These are phyloP conservation scores for Xerophyta viscosa DNA, from an alignment of 106 monocot species.

Conservation along the genomic window DNA sequence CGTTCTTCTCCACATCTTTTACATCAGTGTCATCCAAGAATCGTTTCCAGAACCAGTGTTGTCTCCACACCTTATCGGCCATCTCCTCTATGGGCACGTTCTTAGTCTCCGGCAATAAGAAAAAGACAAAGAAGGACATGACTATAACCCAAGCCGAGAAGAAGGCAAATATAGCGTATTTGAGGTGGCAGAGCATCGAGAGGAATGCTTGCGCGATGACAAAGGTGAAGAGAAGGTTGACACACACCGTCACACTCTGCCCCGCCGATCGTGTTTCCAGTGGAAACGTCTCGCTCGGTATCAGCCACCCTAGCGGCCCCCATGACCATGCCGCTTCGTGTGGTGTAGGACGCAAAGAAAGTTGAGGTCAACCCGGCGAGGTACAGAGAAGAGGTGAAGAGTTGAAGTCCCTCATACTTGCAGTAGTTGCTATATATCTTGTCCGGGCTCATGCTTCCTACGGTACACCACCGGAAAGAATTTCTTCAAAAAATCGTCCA, in stretches of 20 bases:
- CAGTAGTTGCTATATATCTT: conserved; percentile 62
- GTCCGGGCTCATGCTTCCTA: conserved; percentile 12
- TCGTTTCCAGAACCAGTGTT: conserved; percentile 71
- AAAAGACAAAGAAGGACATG: conserved; percentile 60
- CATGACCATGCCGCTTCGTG: conserved; percentile 88
- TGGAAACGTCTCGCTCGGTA: conserved; percentile 72
- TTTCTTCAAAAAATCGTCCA: conserved; percentile 57
- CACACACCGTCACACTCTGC: conserved; percentile 66
- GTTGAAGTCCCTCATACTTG: conserved; percentile 59
- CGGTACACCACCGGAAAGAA: conserved; percentile 59
- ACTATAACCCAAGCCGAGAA: conserved; percentile 66
- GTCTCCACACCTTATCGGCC: conserved; percentile 50
- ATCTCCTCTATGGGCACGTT: conserved; percentile 47
- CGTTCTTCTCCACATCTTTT: neutral
- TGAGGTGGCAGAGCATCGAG: conserved; percentile 73
- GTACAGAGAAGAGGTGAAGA: conserved; percentile 82
- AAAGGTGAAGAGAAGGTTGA: conserved; percentile 74
- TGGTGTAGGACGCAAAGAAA: conserved; percentile 54
- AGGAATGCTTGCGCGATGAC: conserved; percentile 72
- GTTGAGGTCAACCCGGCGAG: conserved; percentile 50
- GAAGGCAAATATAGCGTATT: conserved; percentile 72
- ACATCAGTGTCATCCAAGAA: conserved; percentile 32
- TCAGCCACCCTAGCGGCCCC: conserved; percentile 74
- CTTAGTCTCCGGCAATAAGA: conserved; percentile 41
- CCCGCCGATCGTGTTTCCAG: conserved; percentile 67